Base-by-base conservation (phyloP, 1,139 yeast species). In the Candida neerlandica region DNA sequence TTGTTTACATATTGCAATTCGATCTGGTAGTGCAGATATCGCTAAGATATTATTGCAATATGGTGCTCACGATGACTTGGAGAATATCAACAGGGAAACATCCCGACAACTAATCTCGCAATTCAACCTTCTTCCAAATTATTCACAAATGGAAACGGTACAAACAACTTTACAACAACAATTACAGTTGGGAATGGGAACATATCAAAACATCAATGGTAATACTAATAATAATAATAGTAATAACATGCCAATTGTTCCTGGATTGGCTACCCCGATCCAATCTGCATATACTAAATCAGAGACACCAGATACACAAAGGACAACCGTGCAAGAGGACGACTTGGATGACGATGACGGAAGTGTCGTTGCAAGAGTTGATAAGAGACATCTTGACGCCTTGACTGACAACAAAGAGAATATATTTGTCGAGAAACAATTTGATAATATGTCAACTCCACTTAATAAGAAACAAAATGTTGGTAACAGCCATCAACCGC, bases 1-100 rank as follows among this genome's bases (percentile, higher is more conserved):
- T 0, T 84, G 88, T 32, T 66, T 85, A 46, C 89, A 85, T 58
- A 66, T 86, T 44, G 88, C 91, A 5, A 71, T 81, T 2, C 75
- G 76, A 52, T 64, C 77, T 7, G 71, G 71, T 42, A 70, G 76
- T 51, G 50, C 65, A 3, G 71, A 67, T 41, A 62, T 83, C 37
- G 74, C 74, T 4, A 70, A 71, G 46, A 56, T 65, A 9, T 66
- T 81, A 43, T 60, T 77, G 49, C 63, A 69, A 41, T 70, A 67
- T 52, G 82, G 83, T 14, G 82, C 84, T 4, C 62, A 77, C 41
- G 81, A 80, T 58, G 77, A 74, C 55, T 62, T 77, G 41, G 66
- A 67, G 38, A 77, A 77, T 56, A 66, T 70, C 21, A 67, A 64
- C 52, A 69, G 73, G 53, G 77, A 75, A 57, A 68, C 78, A 3